Conservation (phyloP, 495 filamentous ascomycete species). For the Lophiotrema nucula region DNA sequence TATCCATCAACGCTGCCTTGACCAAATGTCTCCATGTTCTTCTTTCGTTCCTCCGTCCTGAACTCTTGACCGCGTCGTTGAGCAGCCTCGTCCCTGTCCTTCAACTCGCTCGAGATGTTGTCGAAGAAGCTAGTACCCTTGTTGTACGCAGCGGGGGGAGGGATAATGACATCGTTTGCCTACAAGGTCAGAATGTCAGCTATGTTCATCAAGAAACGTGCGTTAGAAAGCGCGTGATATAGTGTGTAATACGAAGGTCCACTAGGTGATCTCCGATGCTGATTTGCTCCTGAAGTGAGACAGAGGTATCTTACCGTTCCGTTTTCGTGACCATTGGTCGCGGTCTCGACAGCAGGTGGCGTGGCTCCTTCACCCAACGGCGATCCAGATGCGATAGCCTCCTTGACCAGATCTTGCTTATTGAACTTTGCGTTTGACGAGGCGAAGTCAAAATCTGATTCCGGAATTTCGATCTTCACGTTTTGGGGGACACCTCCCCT, state of each 20-base stretch:
- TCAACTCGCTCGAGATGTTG: constrained; percentile 91
- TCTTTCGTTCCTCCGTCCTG: constrained; percentile 86
- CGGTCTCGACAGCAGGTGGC: constrained; percentile 4
- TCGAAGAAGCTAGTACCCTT: constrained; percentile 89
- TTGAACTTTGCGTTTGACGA: constrained; percentile 95
- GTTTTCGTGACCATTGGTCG: constrained; percentile 29
- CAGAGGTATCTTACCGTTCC: no score
- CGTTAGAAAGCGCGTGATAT: no score
- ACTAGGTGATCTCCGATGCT: no score
- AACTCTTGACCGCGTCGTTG: constrained; percentile 74
- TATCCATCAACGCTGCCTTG: constrained; percentile 92
- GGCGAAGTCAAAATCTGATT: constrained; percentile 90
- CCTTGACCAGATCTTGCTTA: constrained; percentile 91
- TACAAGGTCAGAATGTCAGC: no score
- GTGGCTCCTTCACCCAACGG: constrained; percentile 51
- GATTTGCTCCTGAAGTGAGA: no score
- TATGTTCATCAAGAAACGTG: no score
- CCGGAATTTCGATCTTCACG: constrained; percentile 80
- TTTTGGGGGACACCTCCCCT: constrained; percentile 46
- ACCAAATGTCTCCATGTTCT: constrained; percentile 98
- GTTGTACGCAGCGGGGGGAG: constrained; percentile 66
- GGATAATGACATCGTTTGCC: constrained; percentile 45
- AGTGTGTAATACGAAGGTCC: no score
- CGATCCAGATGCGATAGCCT: constrained; percentile 76
- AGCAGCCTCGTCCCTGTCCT: constrained; percentile 76